Percentiles rank a stretch among this genome's conserved stretches.
Conservation (phyloP, 2,329 filamentous ascomycete genomes). For the Ophiostoma pallidulum region DNA sequence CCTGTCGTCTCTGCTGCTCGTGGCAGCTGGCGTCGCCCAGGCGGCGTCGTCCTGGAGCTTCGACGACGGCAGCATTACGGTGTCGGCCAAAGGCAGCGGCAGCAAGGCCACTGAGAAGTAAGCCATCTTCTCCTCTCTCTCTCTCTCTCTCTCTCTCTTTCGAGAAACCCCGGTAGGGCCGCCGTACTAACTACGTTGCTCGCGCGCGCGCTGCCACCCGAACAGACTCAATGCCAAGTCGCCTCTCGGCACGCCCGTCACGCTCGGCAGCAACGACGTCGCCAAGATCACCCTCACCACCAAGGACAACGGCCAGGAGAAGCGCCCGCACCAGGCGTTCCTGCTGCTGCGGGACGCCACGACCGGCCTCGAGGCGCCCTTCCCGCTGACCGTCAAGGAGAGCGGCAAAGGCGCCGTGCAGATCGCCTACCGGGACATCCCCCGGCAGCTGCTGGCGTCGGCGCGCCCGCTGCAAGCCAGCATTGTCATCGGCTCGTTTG, state of each 20-base stretch:
- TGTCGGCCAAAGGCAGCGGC: conserved; percentile 55
- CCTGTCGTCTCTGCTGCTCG: conserved; percentile 32
- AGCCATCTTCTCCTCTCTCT: not conserved
- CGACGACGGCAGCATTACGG: conserved; percentile 58
- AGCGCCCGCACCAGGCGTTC: conserved; percentile 91
- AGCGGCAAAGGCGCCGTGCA: conserved; percentile 79
- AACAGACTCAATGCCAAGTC: conserved; percentile 50
- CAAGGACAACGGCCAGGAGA: conserved; percentile 66
- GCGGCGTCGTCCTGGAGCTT: conserved; percentile 61
- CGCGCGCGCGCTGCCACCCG: not conserved
- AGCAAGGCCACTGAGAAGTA: conserved; percentile 54
- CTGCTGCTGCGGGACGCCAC: conserved; percentile 66
- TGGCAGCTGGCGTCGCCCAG: conserved; percentile 40
- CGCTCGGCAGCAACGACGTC: conserved; percentile 58
- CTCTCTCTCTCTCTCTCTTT: not conserved
- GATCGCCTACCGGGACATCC: conserved; percentile 82
- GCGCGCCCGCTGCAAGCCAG: conserved; percentile 64
- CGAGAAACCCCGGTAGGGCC: no score
- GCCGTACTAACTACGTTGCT: not conserved
- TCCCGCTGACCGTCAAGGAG: conserved; percentile 74
- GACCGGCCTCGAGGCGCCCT: conserved; percentile 77
- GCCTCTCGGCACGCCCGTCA: conserved; percentile 53
- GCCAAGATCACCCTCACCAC: conserved; percentile 77
- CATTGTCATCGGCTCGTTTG: conserved; percentile 79
- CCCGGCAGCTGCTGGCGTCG: conserved; percentile 65